These are phyloP conservation scores for Cercospora berteroae DNA, from an alignment of 2,329 filamentous ascomycete species.

Conservation along the genomic window DNA sequence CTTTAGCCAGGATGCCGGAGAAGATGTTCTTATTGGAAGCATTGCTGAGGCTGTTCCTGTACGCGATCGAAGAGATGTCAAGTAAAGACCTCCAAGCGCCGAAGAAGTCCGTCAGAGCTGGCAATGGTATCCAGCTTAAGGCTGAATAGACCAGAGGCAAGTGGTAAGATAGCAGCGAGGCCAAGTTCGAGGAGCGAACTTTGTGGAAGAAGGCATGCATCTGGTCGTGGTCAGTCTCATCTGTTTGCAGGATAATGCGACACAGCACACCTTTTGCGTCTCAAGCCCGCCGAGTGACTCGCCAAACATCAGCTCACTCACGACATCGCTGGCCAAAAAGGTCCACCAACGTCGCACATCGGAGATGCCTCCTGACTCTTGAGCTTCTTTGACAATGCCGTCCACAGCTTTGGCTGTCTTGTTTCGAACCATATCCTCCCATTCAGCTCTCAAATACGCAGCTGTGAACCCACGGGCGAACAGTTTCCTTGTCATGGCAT, in stretches of 20 bases:
- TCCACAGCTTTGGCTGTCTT: constrained; percentile 35
- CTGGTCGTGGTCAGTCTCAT: constrained; percentile 10
- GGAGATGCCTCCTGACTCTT: constrained; percentile 25
- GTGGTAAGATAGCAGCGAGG: not conserved
- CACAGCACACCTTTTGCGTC: constrained; percentile 31
- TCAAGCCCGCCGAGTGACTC: constrained; percentile 42
- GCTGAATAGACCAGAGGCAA: not conserved
- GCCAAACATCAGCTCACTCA: constrained; percentile 42
- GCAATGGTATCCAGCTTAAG: not conserved
- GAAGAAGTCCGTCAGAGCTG: constrained; percentile 1
- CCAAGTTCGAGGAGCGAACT: not conserved
- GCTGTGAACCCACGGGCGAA: constrained; percentile 40
- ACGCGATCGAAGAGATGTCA: constrained; percentile 2
- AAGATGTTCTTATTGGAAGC: constrained; percentile 1
- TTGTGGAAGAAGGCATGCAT: constrained; percentile 9
- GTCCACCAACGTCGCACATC: constrained; percentile 45
- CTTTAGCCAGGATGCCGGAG: not conserved
- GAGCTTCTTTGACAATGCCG: constrained; percentile 32
- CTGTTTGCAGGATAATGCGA: not conserved
- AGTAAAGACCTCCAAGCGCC: not conserved
- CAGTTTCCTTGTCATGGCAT: constrained; percentile 39
- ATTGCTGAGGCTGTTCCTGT: constrained; percentile 4
- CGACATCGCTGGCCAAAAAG: constrained; percentile 42
- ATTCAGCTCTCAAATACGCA: constrained; percentile 37
- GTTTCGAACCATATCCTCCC: constrained; percentile 38